A percentile compares a stretch with the other conserved stretches of the same genome.
These are phyloP conservation scores for Nakazawaea peltata DNA, from an alignment of 805 yeast genomes.

Conservation along the genomic window DNA sequence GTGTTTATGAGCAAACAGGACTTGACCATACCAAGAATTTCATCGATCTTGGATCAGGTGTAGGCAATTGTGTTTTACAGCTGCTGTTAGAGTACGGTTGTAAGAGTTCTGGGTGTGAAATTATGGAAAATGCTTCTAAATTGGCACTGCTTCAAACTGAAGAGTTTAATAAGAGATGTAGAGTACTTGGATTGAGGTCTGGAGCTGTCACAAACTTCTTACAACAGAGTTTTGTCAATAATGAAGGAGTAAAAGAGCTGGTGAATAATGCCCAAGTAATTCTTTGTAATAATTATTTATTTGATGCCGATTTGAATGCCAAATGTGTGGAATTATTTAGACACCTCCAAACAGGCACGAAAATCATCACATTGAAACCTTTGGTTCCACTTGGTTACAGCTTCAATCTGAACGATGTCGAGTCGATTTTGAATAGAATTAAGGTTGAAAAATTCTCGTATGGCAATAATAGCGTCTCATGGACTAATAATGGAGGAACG, in stretches of 20 bases:
- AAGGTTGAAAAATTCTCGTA: constrained; percentile 56
- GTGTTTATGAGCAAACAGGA: constrained; percentile 53
- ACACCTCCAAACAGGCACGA: constrained; percentile 64
- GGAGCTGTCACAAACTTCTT: constrained; percentile 53
- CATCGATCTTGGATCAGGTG: constrained; percentile 90
- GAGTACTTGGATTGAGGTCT: constrained; percentile 54
- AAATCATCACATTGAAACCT: constrained; percentile 71
- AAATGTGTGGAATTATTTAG: constrained; percentile 58
- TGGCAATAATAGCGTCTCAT: constrained; percentile 69
- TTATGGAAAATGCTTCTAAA: constrained; percentile 75
- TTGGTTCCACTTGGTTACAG: constrained; percentile 72
- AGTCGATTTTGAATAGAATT: constrained; percentile 55
- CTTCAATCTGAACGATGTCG: constrained; percentile 45
- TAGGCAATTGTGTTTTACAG: constrained; percentile 85
- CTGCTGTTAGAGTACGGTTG: constrained; percentile 86
- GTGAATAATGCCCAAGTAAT: constrained; percentile 63
- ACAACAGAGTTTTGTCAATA: constrained; percentile 64
- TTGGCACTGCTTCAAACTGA: constrained; percentile 52
- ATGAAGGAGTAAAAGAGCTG: constrained; percentile 42
- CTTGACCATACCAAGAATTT: constrained; percentile 49
- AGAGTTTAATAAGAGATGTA: constrained; percentile 52
- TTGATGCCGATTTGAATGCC: constrained; percentile 65
- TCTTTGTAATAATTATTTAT: constrained; percentile 75
- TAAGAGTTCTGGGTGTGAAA: constrained; percentile 81
- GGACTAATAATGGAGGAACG: constrained; percentile 82